Evolutionary conservation across 306 rosid genomes (phyloP), one percentile per base, ranked within the genome.

Genomic region (Sophora flavescens): DNA sequence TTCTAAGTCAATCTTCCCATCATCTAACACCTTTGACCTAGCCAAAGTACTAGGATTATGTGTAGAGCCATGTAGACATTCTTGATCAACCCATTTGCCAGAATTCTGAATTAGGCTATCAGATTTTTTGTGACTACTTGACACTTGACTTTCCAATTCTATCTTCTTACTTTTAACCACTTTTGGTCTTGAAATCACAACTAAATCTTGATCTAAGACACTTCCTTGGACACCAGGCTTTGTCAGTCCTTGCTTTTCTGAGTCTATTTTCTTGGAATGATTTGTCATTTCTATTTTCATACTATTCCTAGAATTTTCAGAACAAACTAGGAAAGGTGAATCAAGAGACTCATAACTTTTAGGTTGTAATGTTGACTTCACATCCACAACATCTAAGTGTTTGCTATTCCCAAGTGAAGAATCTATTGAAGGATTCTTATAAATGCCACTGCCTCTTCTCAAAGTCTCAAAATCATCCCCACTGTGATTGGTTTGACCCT

Each of bases 341-440:
- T 81, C 85, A 4, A 69, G 22, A 77, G 82, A 72, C 63, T 81
- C 84, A 13, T 56, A 76, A 81, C 83, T 77, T 65, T 75, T 54
- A 47, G 78, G 68, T 22, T 5, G 75, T 52, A 57, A 52, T 22
- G 56, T 75, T 22, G 52, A 76, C 84, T 82, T 85, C 82, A 77
- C 78, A 69, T 78, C 81, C 15, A 30, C 71, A 8, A n/a, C 39
- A 17, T 68, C 79, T 77, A 74, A 36, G 30, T 58, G 64, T 74
- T 81, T 64, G 67, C 74, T 74, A 87, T 69, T 76, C 72, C 74
- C 83, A 64, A 70, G 47, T 48, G 78, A 77, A 84, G 81, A 85
- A 79, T 88, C 85, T 59, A 74, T 13, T 3, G 59, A 61, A 68
- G 52, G 70, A 28, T 56, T 51, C 39, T 86, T 68, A 59, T 71